These are phyloP conservation scores for Evansstolkia leycettana DNA, from an alignment of 495 filamentous ascomycete genomes.

Conservation along the genomic window DNA sequence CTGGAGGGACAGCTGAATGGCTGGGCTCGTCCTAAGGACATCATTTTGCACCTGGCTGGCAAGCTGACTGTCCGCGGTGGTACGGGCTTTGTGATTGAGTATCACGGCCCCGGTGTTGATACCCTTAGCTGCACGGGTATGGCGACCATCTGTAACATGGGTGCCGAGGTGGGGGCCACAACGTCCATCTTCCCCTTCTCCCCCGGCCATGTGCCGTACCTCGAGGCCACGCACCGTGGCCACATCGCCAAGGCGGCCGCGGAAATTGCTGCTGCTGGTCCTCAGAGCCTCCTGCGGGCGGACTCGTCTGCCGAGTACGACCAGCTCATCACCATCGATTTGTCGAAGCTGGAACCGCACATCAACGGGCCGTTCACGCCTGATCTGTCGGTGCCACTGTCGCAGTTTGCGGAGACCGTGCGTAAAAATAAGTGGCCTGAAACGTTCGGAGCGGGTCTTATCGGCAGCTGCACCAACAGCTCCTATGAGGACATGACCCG, in stretches of 20 bases:
- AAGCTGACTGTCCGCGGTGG: conserved; percentile 87
- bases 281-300: conserved; percentile 51
- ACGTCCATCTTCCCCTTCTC: conserved; percentile 90
- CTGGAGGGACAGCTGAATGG: conserved; percentile 73
- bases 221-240: conserved; percentile 67
- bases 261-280: conserved; percentile 36
- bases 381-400: conserved; percentile 84
- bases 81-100: conserved; percentile 91
- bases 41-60: conserved; percentile 83
- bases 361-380: conserved; percentile 97
- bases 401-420: conserved; percentile 72
- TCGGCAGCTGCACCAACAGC: conserved; percentile 97
- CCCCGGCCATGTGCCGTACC: conserved; percentile 57
- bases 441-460: conserved; percentile 81
- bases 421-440: conserved; percentile 79
- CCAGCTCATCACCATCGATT: conserved; percentile 80
- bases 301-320: conserved; percentile 81
- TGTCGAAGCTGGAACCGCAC: conserved; percentile 85
- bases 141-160: conserved; percentile 90
- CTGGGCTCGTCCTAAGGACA: conserved; percentile 91
- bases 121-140: conserved; percentile 85
- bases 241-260: conserved; percentile 22
- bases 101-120: conserved; percentile 78
- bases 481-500: conserved; percentile 98
- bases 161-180: conserved; percentile 88